Evolutionary conservation across 2,329 filamentous ascomycete species (phyloP), one percentile per base, ranked within the genome.

Genomic region (Aphanoascus verrucosus): DNA sequence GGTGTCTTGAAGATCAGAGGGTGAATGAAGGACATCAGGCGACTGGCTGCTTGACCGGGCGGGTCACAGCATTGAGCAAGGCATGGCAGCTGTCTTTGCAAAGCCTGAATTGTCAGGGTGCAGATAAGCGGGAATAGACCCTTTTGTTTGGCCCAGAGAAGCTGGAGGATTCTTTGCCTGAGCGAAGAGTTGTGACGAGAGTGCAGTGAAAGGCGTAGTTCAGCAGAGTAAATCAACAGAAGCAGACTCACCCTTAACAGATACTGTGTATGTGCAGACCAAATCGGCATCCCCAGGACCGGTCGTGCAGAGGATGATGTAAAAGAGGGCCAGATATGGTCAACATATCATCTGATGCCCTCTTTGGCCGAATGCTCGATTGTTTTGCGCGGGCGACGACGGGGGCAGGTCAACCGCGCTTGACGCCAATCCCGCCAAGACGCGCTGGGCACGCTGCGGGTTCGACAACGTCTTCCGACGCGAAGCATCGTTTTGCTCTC

Each of bases 321-420:
- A 19, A 15, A 8, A 2, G 32, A 6, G 31, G 31, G 45, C 14
- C 14, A 15, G 28, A 34, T 11, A 41, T 23, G 12, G 48, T 41
- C 48, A 23, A 48, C 45, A 45, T 48, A 48, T 48, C 45, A 48
- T 48, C 45, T 48, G 45, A 48, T 48, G n/a, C 45, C 44, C 32
- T 48, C 19, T 28, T 28, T n/a, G n/a, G n/a, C n/a, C 23, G 23
- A 28, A 28, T 28, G 23, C 7, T n/a, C n/a, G n/a, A n/a, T n/a
- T n/a, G n/a, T 28, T 28, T 28, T 28, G 23, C 23, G 23, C 23
- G 23, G 7, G 7, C 23, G 19, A 28, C 4, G 19, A 28, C 4
- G 32, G 23, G 17, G 31, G 40, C 9, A 31, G n/a, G 31, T 44
- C 20, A 35, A 37, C 40, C 49, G 40, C 49, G 40, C 23, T 40